phyloP scores from a whole-genome alignment of 371 early-diverging fungal species.

The Basidiobolus meristosporus region DNA sequence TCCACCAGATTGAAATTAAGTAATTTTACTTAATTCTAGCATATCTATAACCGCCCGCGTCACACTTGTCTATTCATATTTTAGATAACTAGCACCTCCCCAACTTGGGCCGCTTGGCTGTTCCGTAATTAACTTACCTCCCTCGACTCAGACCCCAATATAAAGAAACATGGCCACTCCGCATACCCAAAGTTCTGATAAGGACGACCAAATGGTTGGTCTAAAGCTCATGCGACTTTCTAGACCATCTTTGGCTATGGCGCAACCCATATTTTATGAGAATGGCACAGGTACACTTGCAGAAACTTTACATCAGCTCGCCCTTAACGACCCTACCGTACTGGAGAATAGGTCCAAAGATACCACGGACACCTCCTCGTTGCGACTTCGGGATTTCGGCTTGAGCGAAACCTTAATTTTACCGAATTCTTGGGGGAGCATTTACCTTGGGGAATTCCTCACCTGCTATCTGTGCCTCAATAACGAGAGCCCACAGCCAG shows the following conservation, averaged over 20 bases:
- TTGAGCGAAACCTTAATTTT: constrained; percentile 40
- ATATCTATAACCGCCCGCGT: no score
- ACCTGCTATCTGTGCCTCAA: constrained; percentile 70
- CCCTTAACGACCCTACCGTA: constrained; percentile 14
- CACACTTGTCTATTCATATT: no score
- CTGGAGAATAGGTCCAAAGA: constrained; percentile 4
- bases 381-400: constrained; percentile 32
- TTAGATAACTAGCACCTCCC: no score
- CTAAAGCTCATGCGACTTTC: constrained; percentile 52
- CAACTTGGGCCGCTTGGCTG: no score
- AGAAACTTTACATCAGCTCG: constrained; percentile 11
- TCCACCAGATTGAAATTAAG: no score
- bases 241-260: constrained; percentile 45
- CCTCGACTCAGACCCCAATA: no score
- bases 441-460: constrained; percentile 89
- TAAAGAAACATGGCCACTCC: no score
- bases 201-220: no score
- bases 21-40: no score
- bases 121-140: no score
- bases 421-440: constrained; percentile 66
- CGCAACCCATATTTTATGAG: constrained; percentile 7
- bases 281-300: constrained; percentile 2
- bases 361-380: constrained; percentile 1
- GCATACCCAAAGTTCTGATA: no score
- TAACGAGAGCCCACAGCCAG: constrained; percentile 47